Conservation (phyloP, 768 basidiomycete species). For the Lactarius hatsudake region DNA sequence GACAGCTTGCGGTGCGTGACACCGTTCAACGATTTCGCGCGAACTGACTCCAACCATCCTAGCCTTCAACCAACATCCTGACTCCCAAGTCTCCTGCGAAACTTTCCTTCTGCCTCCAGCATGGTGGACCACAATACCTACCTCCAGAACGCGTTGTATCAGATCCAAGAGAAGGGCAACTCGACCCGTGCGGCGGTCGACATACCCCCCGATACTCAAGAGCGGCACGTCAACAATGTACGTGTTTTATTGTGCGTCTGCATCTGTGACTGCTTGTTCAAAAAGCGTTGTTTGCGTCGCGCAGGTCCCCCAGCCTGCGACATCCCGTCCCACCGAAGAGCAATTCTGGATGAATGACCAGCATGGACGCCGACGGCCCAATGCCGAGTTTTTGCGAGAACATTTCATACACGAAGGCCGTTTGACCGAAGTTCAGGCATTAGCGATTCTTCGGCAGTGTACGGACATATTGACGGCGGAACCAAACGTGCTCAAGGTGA, state of each 20-base stretch:
- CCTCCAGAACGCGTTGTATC: conserved; percentile 30
- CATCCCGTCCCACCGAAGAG: conserved; percentile 62
- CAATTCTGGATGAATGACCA: conserved; percentile 63
- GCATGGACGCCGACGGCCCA: conserved; percentile 58
- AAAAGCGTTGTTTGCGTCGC: conserved; percentile 1
- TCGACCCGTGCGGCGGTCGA: conserved; percentile 31
- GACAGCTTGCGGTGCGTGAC: conserved; percentile 1
- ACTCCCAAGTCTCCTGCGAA: background rate
- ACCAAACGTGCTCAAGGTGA: conserved; percentile 79
- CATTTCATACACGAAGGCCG: conserved; percentile 87
- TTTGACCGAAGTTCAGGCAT: conserved; percentile 76
- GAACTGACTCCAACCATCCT: background rate
- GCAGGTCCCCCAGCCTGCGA: conserved; percentile 70
- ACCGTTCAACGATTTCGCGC: background rate
- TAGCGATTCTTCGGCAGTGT: conserved; percentile 71
- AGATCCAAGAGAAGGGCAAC: conserved; percentile 36
- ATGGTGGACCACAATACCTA: conserved; percentile 24
- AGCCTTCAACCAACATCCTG: background rate
- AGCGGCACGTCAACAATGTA: conserved; percentile 36
- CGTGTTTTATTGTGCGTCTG: conserved; percentile 27
- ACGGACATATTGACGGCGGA: conserved; percentile 65
- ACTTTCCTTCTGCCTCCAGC: background rate
- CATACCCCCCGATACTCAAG: conserved; percentile 30
- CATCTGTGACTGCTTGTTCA: background rate
- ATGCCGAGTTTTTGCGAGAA: conserved; percentile 74